Evolutionary conservation across 1,284 basidiomycete genomes (phyloP).

Genomic region (Farysia itapuensis): DNA sequence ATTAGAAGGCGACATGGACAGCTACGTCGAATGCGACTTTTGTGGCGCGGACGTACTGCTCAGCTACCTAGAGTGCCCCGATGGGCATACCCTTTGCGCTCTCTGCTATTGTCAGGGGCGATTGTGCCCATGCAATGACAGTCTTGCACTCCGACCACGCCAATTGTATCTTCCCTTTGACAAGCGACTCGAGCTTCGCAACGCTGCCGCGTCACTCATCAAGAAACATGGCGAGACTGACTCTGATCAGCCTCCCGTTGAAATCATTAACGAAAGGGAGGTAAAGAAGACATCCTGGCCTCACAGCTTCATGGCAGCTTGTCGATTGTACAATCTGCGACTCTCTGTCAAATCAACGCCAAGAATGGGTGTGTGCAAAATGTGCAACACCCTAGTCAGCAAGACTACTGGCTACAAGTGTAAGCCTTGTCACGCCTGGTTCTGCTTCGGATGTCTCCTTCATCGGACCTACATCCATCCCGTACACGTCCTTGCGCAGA

Average conservation of each 20-base stretch:
- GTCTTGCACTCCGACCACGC: conserved; percentile 9
- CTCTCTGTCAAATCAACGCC: conserved; percentile 2
- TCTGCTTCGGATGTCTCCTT: conserved; percentile 30
- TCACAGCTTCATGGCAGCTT: conserved; percentile 26
- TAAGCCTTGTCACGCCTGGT: conserved; percentile 25
- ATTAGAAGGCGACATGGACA: conserved; percentile 8
- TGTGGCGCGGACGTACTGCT: conserved; percentile 30
- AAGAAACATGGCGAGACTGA: conserved; percentile 3
- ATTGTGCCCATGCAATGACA: conserved; percentile 20
- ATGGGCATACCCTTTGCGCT: conserved; percentile 22
- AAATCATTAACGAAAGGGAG: conserved; percentile 7
- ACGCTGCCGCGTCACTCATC: conserved; percentile 11
- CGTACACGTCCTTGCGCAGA: conserved; percentile 24
- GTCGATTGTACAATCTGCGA: conserved; percentile 19
- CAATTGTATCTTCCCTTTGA: conserved; percentile 24
- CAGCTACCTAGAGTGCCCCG: conserved; percentile 28
- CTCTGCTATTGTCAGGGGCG: conserved; percentile 32
- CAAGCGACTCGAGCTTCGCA: conserved; percentile 22
- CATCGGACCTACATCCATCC: conserved; percentile 30
- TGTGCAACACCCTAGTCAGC: conserved; percentile 21
- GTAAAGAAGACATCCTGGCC: conserved; percentile 16
- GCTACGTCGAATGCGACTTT: conserved; percentile 39
- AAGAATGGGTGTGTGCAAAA: conserved; percentile 13
- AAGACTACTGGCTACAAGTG: conserved; percentile 21
- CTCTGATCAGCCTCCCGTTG: conserved; percentile 1